Conservation (phyloP, 164 flowering plant genomes). For the Paratinospora sagittata region DNA sequence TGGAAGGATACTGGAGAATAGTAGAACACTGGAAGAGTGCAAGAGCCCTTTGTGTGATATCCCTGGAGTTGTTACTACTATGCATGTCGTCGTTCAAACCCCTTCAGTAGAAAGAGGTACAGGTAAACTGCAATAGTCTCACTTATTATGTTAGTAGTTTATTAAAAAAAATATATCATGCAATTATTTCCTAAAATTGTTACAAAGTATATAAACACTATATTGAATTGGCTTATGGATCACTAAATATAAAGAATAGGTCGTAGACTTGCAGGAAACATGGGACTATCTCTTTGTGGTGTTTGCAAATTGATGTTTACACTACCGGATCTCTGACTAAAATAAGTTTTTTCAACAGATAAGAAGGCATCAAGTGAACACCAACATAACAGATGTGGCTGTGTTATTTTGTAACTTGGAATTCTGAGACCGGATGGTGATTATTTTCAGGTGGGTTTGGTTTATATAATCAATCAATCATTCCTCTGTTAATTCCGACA, state of each 20-base stretch:
- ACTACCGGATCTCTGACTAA: neutral
- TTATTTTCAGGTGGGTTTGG: slow-evolving; percentile 19
- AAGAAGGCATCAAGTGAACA: slow-evolving; percentile 39
- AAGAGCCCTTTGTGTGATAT: slow-evolving; percentile 61
- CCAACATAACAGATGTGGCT: slow-evolving; percentile 53
- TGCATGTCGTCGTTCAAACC: slow-evolving; percentile 81
- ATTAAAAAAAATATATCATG: no score
- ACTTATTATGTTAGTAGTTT: no score
- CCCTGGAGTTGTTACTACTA: slow-evolving; percentile 80
- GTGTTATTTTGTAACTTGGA: slow-evolving; percentile 52
- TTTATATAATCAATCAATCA: neutral
- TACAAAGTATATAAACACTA: neutral
- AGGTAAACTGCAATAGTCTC: slow-evolving; percentile 4
- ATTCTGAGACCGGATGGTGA: slow-evolving; percentile 4
- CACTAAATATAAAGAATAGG: no score
- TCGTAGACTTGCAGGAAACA: no score
- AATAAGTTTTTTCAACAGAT: slow-evolving; percentile 32
- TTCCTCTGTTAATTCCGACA: neutral
- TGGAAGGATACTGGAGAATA: slow-evolving; percentile 76
- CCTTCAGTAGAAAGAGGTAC: slow-evolving; percentile 53
- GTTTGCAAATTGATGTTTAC: no score
- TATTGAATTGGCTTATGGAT: no score
- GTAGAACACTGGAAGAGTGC: slow-evolving; percentile 69
- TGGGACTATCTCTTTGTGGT: no score
- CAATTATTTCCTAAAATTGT: neutral